phyloP scores from a whole-genome alignment of 306 rosid genomes.

The Lathyrus aphaca region DNA sequence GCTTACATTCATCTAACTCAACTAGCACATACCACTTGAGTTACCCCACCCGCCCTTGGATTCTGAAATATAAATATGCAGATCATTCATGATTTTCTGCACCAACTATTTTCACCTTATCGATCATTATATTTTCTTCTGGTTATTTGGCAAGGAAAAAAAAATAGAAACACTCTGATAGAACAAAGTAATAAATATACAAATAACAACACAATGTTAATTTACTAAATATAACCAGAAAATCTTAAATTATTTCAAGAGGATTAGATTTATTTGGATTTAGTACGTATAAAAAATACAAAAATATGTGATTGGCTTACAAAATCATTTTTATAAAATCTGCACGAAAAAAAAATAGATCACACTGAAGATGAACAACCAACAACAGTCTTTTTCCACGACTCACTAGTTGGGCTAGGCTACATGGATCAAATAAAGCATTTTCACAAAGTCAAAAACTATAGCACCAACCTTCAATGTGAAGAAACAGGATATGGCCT shows the following conservation, averaged over 20 bases:
- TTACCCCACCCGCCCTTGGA: neutral
- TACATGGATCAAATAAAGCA: slow-evolving; percentile 31
- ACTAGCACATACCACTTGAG: too few relatives aligned
- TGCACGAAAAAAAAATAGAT: neutral
- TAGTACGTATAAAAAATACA: slow-evolving; percentile 4
- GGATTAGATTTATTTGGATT: neutral
- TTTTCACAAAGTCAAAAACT: slow-evolving; percentile 22
- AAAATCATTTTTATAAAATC: slow-evolving; percentile 2
- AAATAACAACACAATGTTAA: neutral
- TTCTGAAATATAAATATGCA: slow-evolving; percentile 19
- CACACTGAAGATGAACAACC: neutral
- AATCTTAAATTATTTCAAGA: neutral
- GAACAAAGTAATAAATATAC: neutral
- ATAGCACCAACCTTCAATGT: slow-evolving; percentile 68
- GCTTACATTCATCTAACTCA: too few relatives aligned
- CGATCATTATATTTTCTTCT: slow-evolving; percentile 10
- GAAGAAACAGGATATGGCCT: slow-evolving; percentile 89
- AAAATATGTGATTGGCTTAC: neutral
- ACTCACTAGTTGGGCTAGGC: neutral
- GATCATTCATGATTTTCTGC: slow-evolving; percentile 5
- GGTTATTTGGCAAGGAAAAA: slow-evolving; percentile 5
- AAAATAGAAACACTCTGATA: neutral
- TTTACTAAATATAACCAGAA: slow-evolving; percentile 17
- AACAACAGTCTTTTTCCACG: neutral
- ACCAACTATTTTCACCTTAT: slow-evolving; percentile 10